A percentile compares a stretch with the other conserved stretches of the same genome.
phyloP scores from a whole-genome alignment of 2,329 filamentous ascomycete genomes.

The Exophiala phaeomuriformis region DNA sequence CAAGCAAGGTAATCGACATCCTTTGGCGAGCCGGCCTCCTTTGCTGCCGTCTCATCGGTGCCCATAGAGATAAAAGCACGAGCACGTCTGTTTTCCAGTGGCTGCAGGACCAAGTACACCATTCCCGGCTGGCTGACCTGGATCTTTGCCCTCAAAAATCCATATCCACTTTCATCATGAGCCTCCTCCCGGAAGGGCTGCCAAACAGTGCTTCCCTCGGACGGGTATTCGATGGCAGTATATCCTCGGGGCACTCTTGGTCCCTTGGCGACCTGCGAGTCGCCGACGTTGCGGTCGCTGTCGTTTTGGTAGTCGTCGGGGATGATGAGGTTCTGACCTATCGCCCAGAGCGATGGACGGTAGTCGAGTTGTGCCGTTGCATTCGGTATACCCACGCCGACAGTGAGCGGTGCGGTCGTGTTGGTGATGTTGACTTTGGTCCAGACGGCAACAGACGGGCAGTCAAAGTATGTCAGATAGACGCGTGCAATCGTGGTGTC shows the following conservation, averaged over 20 bases:
- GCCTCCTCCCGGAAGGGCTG: not conserved
- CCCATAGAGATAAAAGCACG: not conserved
- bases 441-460: not conserved
- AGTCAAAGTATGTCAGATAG: not conserved
- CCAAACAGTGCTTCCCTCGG: not conserved
- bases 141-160: not conserved
- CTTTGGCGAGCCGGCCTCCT: not conserved
- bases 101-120: not conserved
- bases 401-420: not conserved
- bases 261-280: not conserved
- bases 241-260: not conserved
- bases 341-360: not conserved
- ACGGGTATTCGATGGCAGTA: not conserved
- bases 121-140: not conserved
- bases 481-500: not conserved
- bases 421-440: not conserved
- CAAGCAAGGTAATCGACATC: not conserved
- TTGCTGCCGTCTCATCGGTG: not conserved
- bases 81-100: not conserved
- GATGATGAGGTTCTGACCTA: not conserved
- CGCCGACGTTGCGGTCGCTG: not conserved
- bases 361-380: not conserved
- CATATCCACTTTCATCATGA: not conserved
- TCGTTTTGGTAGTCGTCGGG: not conserved
- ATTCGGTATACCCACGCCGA: not conserved